phyloP scores from a whole-genome alignment of 2,329 filamentous ascomycete genomes.

The Colletotrichum somersetense region DNA sequence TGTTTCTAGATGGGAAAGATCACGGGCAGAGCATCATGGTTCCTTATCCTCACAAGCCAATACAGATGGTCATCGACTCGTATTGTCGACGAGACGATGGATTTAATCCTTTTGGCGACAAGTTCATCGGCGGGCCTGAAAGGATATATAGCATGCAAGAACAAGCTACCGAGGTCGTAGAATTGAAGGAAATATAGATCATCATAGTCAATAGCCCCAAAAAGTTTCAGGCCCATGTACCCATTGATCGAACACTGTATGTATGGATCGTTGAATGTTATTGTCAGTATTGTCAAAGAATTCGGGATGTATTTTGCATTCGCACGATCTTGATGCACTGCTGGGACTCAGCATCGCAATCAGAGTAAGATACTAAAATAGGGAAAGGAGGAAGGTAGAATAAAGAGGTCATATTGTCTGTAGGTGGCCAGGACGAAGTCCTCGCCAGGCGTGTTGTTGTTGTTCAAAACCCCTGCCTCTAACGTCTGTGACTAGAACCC shows the following conservation, averaged over 20 bases:
- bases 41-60: conserved; percentile 22
- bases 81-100: conserved; percentile 37
- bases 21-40: conserved; percentile 44
- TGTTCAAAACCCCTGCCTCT: too few relatives aligned
- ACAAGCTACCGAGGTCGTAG: conserved; percentile 11
- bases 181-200: conserved; percentile 22
- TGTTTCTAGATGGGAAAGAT: conserved; percentile 45
- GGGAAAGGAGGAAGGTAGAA: too few relatives aligned
- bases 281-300: background rate
- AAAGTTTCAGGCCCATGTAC: too few relatives aligned
- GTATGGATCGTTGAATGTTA: background rate
- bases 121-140: conserved; percentile 31
- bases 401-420: too few relatives aligned
- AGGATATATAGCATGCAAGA: background rate
- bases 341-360: too few relatives aligned
- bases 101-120: conserved; percentile 30
- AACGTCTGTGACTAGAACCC: too few relatives aligned
- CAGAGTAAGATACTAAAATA: too few relatives aligned
- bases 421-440: too few relatives aligned
- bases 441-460: too few relatives aligned
- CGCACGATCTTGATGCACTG: background rate
- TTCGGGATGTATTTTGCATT: too few relatives aligned
- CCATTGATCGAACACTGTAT: too few relatives aligned
- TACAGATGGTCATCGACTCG: conserved; percentile 31
- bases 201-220: too few relatives aligned